Percentiles rank a stretch among this genome's conserved stretches.
These are phyloP conservation scores for Cyclospora cayetanensis DNA, from an alignment of 169 alveolate species.

Conservation along the genomic window DNA sequence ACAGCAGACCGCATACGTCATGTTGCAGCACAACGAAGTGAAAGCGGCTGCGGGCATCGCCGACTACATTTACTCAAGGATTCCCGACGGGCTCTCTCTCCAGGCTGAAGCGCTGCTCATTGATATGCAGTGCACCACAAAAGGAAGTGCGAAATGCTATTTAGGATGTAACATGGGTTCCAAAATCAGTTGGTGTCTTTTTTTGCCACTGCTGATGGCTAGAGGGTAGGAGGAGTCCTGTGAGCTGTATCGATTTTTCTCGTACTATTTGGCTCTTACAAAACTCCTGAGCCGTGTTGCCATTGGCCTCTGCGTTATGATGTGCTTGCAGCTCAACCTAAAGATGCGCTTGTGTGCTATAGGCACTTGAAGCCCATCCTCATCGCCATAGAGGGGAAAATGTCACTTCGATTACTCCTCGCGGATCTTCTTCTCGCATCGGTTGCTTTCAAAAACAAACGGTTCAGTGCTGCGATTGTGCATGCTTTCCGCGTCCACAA, in stretches of 20 bases:
- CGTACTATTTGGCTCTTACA: too few species aligned
- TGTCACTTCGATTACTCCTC: constrained; percentile 64
- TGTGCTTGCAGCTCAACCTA: constrained; percentile 36
- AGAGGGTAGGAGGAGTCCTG: too few species aligned
- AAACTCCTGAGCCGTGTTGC: too few species aligned
- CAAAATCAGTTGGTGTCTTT: too few species aligned
- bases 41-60: constrained; percentile 58
- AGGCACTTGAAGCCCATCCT: constrained; percentile 55
- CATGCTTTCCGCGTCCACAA: constrained; percentile 63
- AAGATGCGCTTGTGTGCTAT: constrained; percentile 60
- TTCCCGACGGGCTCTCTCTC: constrained; percentile 62
- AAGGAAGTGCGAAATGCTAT: constrained; percentile 37
- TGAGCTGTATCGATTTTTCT: too few species aligned
- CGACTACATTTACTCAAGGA: constrained; percentile 11
- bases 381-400: constrained; percentile 62
- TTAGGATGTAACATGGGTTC: too few species aligned
- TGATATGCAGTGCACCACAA: constrained; percentile 63
- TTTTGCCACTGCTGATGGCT: too few species aligned
- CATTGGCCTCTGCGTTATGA: neutral
- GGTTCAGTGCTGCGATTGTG: constrained; percentile 39
- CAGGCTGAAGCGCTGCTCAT: constrained; percentile 66
- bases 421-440: constrained; percentile 67
- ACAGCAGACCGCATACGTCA: constrained; percentile 69
- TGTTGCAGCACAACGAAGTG: constrained; percentile 68
- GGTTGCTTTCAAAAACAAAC: constrained; percentile 68